phyloP scores from a whole-genome alignment of 1,139 yeast species.

The Debaryomycetaceae sp. region DNA sequence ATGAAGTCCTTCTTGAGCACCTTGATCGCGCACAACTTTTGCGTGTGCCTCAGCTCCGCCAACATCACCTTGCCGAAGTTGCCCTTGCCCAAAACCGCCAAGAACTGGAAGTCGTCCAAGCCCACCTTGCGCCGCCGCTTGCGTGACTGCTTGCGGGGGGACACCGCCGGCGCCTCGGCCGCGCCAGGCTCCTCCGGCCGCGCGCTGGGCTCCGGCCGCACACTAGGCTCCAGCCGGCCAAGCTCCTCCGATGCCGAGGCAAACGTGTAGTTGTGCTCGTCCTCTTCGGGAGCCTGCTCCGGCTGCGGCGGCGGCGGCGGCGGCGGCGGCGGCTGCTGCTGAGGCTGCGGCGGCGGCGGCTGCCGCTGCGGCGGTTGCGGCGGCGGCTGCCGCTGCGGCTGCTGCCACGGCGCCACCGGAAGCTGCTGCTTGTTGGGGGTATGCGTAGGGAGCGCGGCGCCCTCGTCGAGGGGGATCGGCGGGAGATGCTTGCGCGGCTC shows the following conservation, averaged over 20 bases:
- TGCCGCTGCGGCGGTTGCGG: constrained; percentile 3
- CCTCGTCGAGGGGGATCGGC: constrained; percentile 2
- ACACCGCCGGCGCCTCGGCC: background rate
- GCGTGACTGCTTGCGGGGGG: constrained; percentile 24
- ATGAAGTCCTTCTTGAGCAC: constrained; percentile 93
- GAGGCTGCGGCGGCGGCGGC: constrained; percentile 4
- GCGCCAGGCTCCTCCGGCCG: constrained; percentile 4
- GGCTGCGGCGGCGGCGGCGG: constrained; percentile 9
- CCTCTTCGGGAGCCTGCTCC: constrained; percentile 10
- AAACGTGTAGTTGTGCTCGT: constrained; percentile 20
- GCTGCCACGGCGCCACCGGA: constrained; percentile 14
- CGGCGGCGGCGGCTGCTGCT: constrained; percentile 1
- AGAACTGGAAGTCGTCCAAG: constrained; percentile 86
- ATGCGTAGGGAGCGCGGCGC: background rate
- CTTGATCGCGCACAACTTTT: constrained; percentile 84
- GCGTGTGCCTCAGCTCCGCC: constrained; percentile 83
- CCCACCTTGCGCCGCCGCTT: constrained; percentile 70
- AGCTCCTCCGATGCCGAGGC: constrained; percentile 18
- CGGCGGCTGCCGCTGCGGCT: constrained; percentile 8
- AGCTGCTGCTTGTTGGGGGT: constrained; percentile 4
- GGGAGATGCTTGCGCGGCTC: constrained; percentile 20
- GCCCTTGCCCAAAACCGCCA: constrained; percentile 95
- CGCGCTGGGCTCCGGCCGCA: constrained; percentile 5
- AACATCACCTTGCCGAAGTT: constrained; percentile 97
- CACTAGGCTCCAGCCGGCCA: constrained; percentile 1